phyloP scores from a whole-genome alignment of 176 grass and related monocot genomes.

The Aegilops sharonensis region DNA sequence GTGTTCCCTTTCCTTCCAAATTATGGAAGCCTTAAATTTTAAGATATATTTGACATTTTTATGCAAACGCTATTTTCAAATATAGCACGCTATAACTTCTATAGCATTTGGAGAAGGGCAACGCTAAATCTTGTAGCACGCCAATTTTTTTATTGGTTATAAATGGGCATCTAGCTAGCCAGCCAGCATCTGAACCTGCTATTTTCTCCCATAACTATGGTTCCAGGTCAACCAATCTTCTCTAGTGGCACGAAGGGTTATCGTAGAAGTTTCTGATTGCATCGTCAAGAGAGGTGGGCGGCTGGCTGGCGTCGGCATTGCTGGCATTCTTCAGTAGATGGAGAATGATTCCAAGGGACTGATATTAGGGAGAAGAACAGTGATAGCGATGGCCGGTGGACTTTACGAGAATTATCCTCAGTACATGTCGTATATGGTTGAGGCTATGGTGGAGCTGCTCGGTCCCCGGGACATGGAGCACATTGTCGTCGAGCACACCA shows the following conservation, averaged over 20 bases:
- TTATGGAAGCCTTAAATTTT: no score
- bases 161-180: no score
- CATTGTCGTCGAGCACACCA: conserved; percentile 39
- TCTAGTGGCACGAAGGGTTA: neutral
- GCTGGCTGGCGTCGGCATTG: conserved; percentile 43
- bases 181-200: no score
- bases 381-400: conserved; percentile 38
- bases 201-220: neutral
- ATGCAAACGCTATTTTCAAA: no score
- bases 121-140: no score
- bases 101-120: no score
- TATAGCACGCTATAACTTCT: no score
- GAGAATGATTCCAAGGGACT: conserved; percentile 33
- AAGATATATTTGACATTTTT: no score
- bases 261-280: conserved; percentile 21
- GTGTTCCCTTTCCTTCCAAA: no score
- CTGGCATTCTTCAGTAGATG: conserved; percentile 55
- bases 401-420: conserved; percentile 59
- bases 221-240: conserved; percentile 25
- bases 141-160: no score
- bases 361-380: conserved; percentile 24
- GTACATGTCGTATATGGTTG: conserved; percentile 38
- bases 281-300: conserved; percentile 42
- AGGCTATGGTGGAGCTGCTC: conserved; percentile 32
- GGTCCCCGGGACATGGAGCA: neutral